These are phyloP conservation scores for Neoboletus magnificus DNA, from an alignment of 768 basidiomycete genomes.

Conservation along the genomic window DNA sequence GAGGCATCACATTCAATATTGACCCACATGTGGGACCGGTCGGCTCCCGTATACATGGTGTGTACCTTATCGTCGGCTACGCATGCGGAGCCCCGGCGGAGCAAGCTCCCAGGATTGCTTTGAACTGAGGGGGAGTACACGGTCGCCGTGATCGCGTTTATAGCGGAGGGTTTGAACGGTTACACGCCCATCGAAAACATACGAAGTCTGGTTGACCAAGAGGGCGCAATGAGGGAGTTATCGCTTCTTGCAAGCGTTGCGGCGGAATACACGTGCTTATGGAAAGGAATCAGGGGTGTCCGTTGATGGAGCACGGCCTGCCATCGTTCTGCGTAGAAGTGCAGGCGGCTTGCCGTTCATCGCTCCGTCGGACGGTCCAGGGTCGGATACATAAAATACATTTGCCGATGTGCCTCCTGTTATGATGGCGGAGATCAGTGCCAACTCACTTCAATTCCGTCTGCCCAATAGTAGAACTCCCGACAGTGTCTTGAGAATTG, in stretches of 20 bases:
- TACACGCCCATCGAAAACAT: constrained; percentile 4
- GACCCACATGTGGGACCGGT: constrained; percentile 1
- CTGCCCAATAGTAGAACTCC: neutral
- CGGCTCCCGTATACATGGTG: neutral
- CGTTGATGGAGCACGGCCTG: constrained; percentile 8
- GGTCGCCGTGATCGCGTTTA: constrained; percentile 8
- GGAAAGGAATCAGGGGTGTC: neutral
- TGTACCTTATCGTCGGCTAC: constrained; percentile 3
- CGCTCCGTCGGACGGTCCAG: constrained; percentile 7
- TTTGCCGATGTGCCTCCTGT: neutral
- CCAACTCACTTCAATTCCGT: neutral
- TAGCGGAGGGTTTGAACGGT: constrained; percentile 10
- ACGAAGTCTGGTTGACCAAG: constrained; percentile 1
- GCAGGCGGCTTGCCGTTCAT: neutral
- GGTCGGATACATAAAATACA: constrained; percentile 10
- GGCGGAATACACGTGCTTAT: neutral
- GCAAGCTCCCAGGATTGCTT: neutral
- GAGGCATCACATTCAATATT: neutral
- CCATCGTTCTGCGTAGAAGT: neutral
- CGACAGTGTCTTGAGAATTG: neutral
- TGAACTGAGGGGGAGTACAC: neutral
- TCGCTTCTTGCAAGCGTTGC: constrained; percentile 11
- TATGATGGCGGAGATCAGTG: neutral
- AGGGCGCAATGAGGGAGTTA: constrained; percentile 3
- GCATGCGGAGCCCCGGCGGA: neutral